Conservation (phyloP, 2,329 filamentous ascomycete species). For the Fusarium torreyae region DNA sequence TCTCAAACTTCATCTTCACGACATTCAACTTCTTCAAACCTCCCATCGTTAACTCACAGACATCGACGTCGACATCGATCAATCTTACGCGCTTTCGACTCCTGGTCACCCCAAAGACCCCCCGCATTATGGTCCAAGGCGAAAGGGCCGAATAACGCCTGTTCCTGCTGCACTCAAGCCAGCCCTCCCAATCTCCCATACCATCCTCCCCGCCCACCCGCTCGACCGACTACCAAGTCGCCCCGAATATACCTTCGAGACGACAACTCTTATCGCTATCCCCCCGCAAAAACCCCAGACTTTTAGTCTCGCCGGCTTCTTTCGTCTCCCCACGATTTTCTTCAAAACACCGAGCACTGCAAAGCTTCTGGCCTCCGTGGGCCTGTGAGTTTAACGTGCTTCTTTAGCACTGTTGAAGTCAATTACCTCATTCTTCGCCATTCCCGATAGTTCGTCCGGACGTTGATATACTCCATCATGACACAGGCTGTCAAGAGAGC, state of each 20-base stretch:
- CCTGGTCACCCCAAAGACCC: slow-evolving; percentile 39
- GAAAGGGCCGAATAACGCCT: slow-evolving; percentile 58
- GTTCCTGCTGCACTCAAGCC: slow-evolving; percentile 48
- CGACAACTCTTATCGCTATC: slow-evolving; percentile 37
- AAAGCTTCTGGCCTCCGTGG: slow-evolving; percentile 10
- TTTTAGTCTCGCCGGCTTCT: slow-evolving; percentile 41
- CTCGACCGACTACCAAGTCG: slow-evolving; percentile 42
- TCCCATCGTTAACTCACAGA: neutral
- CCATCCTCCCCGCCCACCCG: slow-evolving; percentile 31
- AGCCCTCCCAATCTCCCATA: slow-evolving; percentile 39
- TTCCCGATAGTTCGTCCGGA: slow-evolving; percentile 24
- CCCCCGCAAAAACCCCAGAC: slow-evolving; percentile 54
- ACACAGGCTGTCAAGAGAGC: slow-evolving; percentile 72
- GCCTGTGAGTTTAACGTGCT: slow-evolving; percentile 17
- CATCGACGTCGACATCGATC: slow-evolving; percentile 11
- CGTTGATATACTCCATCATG: slow-evolving; percentile 48
- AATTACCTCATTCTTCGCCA: slow-evolving; percentile 15
- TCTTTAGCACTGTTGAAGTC: slow-evolving; percentile 29
- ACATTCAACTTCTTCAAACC: neutral
- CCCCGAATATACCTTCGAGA: slow-evolving; percentile 45
- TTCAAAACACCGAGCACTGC: slow-evolving; percentile 24
- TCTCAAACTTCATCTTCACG: slow-evolving; percentile 2
- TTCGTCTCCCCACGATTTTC: slow-evolving; percentile 26
- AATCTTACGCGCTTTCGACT: slow-evolving; percentile 24
- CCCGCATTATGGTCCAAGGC: slow-evolving; percentile 54